These are phyloP conservation scores for Stachybotrys chartarum DNA, from an alignment of 2,329 filamentous ascomycete species.

Conservation along the genomic window DNA sequence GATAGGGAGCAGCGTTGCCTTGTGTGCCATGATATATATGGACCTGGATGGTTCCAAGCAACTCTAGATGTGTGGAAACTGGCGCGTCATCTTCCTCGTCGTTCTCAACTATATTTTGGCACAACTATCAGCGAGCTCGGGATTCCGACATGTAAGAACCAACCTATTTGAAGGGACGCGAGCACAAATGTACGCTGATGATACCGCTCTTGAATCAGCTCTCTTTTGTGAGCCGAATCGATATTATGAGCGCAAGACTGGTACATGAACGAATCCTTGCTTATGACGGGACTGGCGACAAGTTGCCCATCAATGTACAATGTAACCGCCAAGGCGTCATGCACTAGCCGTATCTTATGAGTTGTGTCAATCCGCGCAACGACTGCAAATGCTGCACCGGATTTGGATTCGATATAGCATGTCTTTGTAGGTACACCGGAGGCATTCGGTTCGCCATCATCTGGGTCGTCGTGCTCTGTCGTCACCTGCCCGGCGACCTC, in stretches of 20 bases:
- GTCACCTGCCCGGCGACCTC: slow-evolving; percentile 10
- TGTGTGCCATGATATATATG: background rate
- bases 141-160: background rate
- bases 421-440: background rate
- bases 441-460: background rate
- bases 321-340: fast-evolving
- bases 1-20: too few relatives aligned
- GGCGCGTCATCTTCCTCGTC: background rate
- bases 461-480: slow-evolving; percentile 10
- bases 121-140: background rate
- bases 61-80: background rate
- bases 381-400: slow-evolving; percentile 9
- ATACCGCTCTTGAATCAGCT: fast-evolving
- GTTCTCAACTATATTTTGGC: background rate
- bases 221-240: too few relatives aligned
- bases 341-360: fast-evolving
- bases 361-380: background rate
- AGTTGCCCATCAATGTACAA: slow-evolving; percentile 10
- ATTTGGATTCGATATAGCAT: slow-evolving; percentile 16
- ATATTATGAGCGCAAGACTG: background rate
- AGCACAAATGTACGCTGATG: slow-evolving; percentile 7
- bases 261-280: background rate
- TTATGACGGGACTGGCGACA: background rate
- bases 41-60: background rate
- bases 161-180: slow-evolving; percentile 6